Conservation (phyloP, 2,329 filamentous ascomycete species). For the Ascochyta clinopodiicola region DNA sequence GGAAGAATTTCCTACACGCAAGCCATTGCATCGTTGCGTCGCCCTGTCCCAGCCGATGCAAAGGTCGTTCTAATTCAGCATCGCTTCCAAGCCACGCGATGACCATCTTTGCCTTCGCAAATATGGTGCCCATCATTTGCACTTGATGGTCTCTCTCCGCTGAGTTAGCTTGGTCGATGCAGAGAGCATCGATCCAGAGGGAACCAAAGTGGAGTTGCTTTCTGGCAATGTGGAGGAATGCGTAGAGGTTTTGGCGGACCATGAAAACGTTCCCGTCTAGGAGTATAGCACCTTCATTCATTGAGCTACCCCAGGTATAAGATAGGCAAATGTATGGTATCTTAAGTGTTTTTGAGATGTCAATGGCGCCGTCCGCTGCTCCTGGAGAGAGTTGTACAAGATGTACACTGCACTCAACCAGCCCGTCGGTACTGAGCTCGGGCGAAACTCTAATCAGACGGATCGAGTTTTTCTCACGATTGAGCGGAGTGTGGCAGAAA, state of each 20-base stretch:
- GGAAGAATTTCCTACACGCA: not conserved
- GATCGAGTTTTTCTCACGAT: not conserved
- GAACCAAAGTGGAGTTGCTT: not conserved
- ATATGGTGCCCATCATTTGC: not conserved
- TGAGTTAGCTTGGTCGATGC: slow-evolving; percentile 1
- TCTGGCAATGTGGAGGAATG: not conserved
- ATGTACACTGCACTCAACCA: not conserved
- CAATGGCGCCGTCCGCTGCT: too few relatives aligned
- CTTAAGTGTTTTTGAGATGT: not conserved
- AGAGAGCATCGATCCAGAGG: slow-evolving; percentile 4
- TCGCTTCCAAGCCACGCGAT: not conserved
- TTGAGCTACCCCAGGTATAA: not conserved
- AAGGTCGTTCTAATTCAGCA: not conserved
- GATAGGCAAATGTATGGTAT: not conserved
- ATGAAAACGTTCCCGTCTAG: not conserved
- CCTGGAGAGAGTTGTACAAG: not conserved
- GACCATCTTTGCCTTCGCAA: not conserved
- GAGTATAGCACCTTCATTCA: not conserved
- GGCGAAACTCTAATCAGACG: not conserved
- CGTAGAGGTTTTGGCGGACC: not conserved
- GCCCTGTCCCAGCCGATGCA: not conserved
- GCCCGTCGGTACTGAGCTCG: not conserved
- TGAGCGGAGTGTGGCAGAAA: not conserved
- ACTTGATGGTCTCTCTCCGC: slow-evolving; percentile 5
- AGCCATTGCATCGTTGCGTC: not conserved